Percentiles rank a stretch among this genome's conserved stretches.
Evolutionary conservation across 495 filamentous ascomycete species (phyloP).

Genomic region (Pyrenula massariospora): DNA sequence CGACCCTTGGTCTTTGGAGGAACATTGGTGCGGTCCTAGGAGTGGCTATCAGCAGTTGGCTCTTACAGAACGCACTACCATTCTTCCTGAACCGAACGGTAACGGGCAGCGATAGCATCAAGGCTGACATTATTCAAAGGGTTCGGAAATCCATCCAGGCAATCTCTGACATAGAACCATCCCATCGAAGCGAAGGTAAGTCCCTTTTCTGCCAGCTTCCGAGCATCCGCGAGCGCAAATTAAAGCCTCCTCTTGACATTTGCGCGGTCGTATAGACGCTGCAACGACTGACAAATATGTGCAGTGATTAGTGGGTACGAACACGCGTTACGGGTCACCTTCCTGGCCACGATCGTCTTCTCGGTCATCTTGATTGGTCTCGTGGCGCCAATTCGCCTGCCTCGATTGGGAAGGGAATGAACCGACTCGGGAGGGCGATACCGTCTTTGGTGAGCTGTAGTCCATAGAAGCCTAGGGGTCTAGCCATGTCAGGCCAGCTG

Average conservation of each 20-base stretch:
- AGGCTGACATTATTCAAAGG: constrained; percentile 27
- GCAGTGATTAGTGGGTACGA: constrained; percentile 8
- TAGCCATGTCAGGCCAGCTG: neutral
- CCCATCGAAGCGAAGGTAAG: constrained; percentile 41
- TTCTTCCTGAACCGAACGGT: constrained; percentile 46
- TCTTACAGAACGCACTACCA: constrained; percentile 61
- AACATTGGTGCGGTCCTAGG: constrained; percentile 62
- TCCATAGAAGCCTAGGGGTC: too few species aligned
- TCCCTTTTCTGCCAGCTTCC: neutral
- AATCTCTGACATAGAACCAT: constrained; percentile 32
- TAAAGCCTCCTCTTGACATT: too few species aligned
- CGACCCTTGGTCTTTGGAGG: constrained; percentile 56
- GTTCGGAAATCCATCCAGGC: constrained; percentile 43
- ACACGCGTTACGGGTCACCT: constrained; percentile 2
- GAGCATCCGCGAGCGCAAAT: too few species aligned
- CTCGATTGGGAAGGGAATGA: neutral
- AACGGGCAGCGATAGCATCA: constrained; percentile 36
- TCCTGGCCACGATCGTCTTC: constrained; percentile 3
- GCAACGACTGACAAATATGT: constrained; percentile 5
- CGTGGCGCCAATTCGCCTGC: neutral
- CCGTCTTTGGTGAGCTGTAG: neutral
- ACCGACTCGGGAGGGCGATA: neutral
- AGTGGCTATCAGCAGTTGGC: constrained; percentile 56
- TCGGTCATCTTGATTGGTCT: constrained; percentile 1
- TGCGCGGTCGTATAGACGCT: too few species aligned